phyloP scores from a whole-genome alignment of 140 eudicot species.

The Erigeron philadelphicus region DNA sequence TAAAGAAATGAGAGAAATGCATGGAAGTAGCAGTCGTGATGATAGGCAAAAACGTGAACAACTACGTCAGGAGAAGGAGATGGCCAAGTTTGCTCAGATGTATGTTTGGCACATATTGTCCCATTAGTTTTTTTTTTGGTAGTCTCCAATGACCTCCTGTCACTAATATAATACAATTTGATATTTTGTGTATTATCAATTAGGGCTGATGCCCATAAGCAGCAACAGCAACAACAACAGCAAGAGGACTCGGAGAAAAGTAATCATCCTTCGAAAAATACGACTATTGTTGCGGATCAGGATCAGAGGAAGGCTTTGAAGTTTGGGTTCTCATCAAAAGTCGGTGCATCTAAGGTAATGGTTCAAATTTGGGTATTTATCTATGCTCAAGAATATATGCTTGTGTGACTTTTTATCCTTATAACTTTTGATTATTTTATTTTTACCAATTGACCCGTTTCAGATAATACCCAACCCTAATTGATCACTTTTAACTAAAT shows the following conservation, averaged over 20 bases:
- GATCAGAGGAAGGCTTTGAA: slow-evolving; percentile 84
- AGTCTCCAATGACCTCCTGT: neutral
- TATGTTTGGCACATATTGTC: slow-evolving; percentile 40
- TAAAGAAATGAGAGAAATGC: slow-evolving; percentile 98
- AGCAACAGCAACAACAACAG: slow-evolving; percentile 42
- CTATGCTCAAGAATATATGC: neutral
- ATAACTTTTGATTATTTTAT: neutral
- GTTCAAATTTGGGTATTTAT: neutral
- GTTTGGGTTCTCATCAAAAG: slow-evolving; percentile 86
- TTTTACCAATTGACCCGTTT: neutral
- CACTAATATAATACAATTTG: neutral
- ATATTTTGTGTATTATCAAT: slow-evolving; percentile 18
- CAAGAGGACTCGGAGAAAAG: slow-evolving; percentile 50
- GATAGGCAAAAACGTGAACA: slow-evolving; percentile 93
- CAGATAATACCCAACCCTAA: neutral
- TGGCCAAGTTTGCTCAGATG: slow-evolving; percentile 93
- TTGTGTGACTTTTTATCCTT: neutral
- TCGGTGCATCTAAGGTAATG: slow-evolving; percentile 68
- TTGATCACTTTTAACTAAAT: neutral
- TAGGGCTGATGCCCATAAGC: slow-evolving; percentile 85
- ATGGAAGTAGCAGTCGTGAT: slow-evolving; percentile 88
- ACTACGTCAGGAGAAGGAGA: slow-evolving; percentile 87
- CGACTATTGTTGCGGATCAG: slow-evolving; percentile 62
- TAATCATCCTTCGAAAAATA: slow-evolving; percentile 36
- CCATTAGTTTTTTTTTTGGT: slow-evolving; percentile 2